Percentiles rank a stretch among this genome's conserved stretches.
phyloP scores from a whole-genome alignment of 192 early-diverging fungal genomes.

The Gamsiella multidivaricata region DNA sequence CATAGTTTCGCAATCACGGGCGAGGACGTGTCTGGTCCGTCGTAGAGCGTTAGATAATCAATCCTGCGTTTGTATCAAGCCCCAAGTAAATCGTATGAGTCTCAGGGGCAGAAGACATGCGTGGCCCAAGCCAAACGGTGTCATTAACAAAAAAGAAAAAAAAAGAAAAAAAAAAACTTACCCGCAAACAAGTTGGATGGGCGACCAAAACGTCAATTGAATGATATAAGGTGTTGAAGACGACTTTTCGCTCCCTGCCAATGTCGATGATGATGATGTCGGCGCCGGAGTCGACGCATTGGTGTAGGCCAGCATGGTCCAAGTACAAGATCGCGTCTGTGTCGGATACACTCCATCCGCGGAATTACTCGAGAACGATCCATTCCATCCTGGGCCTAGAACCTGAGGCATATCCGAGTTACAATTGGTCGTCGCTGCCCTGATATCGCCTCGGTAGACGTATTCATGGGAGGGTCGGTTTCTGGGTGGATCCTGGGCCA shows the following conservation, averaged over 20 bases:
- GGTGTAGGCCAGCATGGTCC: constrained; percentile 22
- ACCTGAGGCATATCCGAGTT: constrained; percentile 8
- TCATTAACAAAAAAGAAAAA: not conserved
- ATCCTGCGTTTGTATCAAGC: constrained; percentile 7
- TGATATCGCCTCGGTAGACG: not conserved
- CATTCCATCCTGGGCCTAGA: constrained; percentile 7
- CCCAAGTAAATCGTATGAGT: not conserved
- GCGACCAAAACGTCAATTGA: constrained; percentile 18
- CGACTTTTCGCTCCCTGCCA: not conserved
- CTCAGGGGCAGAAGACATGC: not conserved
- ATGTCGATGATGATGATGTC: not conserved
- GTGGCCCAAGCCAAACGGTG: too few species aligned
- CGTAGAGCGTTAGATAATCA: constrained; percentile 47
- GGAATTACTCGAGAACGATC: constrained; percentile 24
- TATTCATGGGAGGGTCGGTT: too few species aligned
- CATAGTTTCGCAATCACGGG: constrained; percentile 43
- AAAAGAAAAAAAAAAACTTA: constrained; percentile 13
- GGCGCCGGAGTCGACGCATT: not conserved
- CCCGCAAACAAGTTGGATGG: constrained; percentile 46
- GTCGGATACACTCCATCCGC: constrained; percentile 19
- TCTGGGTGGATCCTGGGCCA: too few species aligned
- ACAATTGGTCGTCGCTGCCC: not conserved
- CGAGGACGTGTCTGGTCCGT: constrained; percentile 31
- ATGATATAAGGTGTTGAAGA: constrained; percentile 10
- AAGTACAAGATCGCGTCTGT: constrained; percentile 19